Base-by-base conservation (phyloP, 1,139 yeast genomes). In the Suhomyces wounanorum region DNA sequence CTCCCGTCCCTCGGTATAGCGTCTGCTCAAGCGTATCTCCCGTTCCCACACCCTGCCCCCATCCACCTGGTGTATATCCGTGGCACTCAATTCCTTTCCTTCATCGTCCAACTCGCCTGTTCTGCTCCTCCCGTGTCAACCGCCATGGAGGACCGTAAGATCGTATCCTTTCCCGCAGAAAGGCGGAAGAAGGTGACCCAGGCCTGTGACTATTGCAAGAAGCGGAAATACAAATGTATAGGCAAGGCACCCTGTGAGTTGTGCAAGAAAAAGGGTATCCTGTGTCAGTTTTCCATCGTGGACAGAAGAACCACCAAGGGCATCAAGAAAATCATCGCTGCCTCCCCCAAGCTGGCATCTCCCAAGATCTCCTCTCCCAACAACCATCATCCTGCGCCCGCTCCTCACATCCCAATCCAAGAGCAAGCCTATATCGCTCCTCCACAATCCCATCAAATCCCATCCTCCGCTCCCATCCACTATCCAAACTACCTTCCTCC, bases 171-270 rank as follows among this genome's bases (percentile, higher is more conserved):
- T 42, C 52, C 55, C 25, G 45, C 56, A 9, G 60, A 57, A 47
- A 44, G 60, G 35, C 50, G 60, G 35, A 57, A 57, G 54, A 57
- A 57, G 52, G 60, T 57, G 37, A 57, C 60, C 18, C 51, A 54
- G 45, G 60, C 60, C 23, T 57, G 60, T 48, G 60, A 57, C 54
- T 57, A 57, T 50, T 57, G 60, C 53, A 57, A 57, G 54, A 56
- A 56, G 47, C 48, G 60, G 10, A 57, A 57, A 44, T 57, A 53
- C 55, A 55, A 61, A 55, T 68, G 73, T 51, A 59, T 64, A 18
- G 73, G 72, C 8, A 58, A 58, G 40, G 56, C 59, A 4, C 73
- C 73, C 0, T 68, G 73, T 56, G 62, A 59, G 18, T 52, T 62
- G 28, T 68, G 73, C 54, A 48, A 55, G 28, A 66, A 60, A 56